Evolutionary conservation across 805 yeast species (phyloP).

Genomic region (Schwanniomyces sp.): DNA sequence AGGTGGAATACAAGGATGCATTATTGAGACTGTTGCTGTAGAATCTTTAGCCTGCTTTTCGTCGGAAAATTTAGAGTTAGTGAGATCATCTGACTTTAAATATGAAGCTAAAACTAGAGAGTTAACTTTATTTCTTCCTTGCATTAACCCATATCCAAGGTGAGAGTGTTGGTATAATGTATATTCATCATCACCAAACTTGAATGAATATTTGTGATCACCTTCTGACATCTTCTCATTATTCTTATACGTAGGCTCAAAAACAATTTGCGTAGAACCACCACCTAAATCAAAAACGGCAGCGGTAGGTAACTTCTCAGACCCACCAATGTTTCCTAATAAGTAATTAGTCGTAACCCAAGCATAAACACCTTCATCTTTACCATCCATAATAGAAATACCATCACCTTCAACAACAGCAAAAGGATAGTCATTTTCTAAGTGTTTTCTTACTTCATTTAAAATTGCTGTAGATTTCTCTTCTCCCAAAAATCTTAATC

Average conservation of each 20-base stretch:
- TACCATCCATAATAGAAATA: conserved; percentile 90
- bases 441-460: conserved; percentile 70
- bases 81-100: conserved; percentile 28
- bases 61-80: conserved; percentile 20
- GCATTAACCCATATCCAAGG: conserved; percentile 92
- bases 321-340: conserved; percentile 88
- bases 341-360: conserved; percentile 97
- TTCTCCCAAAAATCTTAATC: conserved; percentile 81
- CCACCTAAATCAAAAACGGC: conserved; percentile 99
- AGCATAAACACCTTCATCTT: conserved; percentile 96
- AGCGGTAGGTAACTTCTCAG: conserved; percentile 78
- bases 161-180: conserved; percentile 90
- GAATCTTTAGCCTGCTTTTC: conserved; percentile 35
- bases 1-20: conserved; percentile 89
- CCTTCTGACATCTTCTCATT: conserved; percentile 78
- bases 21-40: conserved; percentile 46
- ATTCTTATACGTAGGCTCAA: conserved; percentile 77
- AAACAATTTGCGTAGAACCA: conserved; percentile 97
- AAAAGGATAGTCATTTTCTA: conserved; percentile 84
- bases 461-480: conserved; percentile 71
- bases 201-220: conserved; percentile 79
- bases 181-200: conserved; percentile 81
- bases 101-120: conserved; percentile 56
- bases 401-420: conserved; percentile 88
- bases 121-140: conserved; percentile 86